These are phyloP conservation scores for Umbelopsis sp. DNA, from an alignment of 192 early-diverging fungal species.

Conservation along the genomic window DNA sequence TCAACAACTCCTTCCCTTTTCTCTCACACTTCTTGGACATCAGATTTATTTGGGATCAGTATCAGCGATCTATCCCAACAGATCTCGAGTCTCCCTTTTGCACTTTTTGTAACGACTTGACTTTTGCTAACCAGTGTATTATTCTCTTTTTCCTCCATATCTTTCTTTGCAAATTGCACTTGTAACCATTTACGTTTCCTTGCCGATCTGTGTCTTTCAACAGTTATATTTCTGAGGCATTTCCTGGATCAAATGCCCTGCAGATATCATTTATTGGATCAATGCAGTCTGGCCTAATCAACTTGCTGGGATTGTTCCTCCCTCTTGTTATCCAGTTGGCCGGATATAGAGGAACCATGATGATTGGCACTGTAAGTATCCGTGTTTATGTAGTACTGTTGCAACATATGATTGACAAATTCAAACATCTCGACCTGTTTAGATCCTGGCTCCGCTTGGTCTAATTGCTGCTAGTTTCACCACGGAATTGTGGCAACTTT, in stretches of 20 bases:
- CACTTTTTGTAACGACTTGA: neutral
- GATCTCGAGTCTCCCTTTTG: no score
- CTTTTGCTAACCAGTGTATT: conserved; percentile 10
- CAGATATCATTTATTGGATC: conserved; percentile 40
- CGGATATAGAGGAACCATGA: conserved; percentile 38
- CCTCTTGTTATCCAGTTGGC: conserved; percentile 31
- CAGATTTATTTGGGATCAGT: neutral
- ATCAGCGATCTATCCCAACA: neutral
- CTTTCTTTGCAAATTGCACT: neutral
- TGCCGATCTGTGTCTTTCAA: neutral
- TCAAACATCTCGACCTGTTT: neutral
- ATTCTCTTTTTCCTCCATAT: neutral
- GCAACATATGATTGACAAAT: neutral
- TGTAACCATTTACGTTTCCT: neutral
- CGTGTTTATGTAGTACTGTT: neutral
- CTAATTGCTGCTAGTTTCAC: conserved; percentile 62
- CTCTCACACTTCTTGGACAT: neutral
- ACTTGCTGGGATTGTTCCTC: conserved; percentile 30
- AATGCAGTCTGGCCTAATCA: conserved; percentile 23
- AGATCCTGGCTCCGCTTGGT: conserved; percentile 51
- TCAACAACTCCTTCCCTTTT: neutral
- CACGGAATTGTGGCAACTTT: conserved; percentile 68
- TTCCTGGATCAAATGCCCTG: conserved; percentile 11
- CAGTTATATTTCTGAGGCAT: neutral
- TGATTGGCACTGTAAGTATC: conserved; percentile 27